These are phyloP conservation scores for Brachypodium distachyon DNA, from an alignment of 202 grass and related monocot species.

Conservation along the genomic window DNA sequence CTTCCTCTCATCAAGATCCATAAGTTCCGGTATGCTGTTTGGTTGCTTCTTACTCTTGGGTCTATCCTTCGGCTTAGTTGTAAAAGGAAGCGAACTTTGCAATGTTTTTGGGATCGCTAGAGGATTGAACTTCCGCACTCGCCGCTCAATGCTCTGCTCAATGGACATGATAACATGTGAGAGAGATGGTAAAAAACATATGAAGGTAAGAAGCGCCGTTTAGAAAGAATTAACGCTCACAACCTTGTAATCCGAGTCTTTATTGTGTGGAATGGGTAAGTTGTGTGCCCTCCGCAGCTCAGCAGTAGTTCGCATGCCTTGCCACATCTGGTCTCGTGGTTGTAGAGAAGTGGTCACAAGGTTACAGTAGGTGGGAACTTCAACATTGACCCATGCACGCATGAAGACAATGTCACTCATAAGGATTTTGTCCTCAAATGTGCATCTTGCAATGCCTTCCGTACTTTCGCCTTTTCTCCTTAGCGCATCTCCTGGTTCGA, in stretches of 20 bases:
- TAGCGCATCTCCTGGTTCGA: slow-evolving; percentile 39
- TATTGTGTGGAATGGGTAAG: slow-evolving; percentile 67
- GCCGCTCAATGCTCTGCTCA: slow-evolving; percentile 67
- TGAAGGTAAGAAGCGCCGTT: background rate
- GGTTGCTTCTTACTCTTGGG: slow-evolving; percentile 28
- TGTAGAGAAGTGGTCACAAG: slow-evolving; percentile 74
- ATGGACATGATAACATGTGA: background rate
- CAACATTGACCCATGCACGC: slow-evolving; percentile 87
- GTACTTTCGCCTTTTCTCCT: slow-evolving; percentile 63
- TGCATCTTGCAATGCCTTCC: slow-evolving; percentile 92
- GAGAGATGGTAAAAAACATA: background rate
- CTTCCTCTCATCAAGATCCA: slow-evolving; percentile 60
- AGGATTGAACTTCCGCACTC: slow-evolving; percentile 75
- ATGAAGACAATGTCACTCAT: slow-evolving; percentile 98
- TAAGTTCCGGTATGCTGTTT: slow-evolving; percentile 51
- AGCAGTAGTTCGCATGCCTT: slow-evolving; percentile 89
- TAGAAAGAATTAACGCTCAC: background rate
- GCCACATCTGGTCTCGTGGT: slow-evolving; percentile 60
- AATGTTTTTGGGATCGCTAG: slow-evolving; percentile 69
- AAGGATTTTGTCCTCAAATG: slow-evolving; percentile 93
- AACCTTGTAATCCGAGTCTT: slow-evolving; percentile 91
- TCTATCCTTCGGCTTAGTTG: slow-evolving; percentile 68
- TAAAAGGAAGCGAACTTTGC: slow-evolving; percentile 72
- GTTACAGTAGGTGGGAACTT: slow-evolving; percentile 56
- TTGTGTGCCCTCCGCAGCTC: slow-evolving; percentile 62